Percentiles rank a stretch among this genome's conserved stretches.
phyloP scores from a whole-genome alignment of 352 stramenopile genomes.

The Albugo candida region DNA sequence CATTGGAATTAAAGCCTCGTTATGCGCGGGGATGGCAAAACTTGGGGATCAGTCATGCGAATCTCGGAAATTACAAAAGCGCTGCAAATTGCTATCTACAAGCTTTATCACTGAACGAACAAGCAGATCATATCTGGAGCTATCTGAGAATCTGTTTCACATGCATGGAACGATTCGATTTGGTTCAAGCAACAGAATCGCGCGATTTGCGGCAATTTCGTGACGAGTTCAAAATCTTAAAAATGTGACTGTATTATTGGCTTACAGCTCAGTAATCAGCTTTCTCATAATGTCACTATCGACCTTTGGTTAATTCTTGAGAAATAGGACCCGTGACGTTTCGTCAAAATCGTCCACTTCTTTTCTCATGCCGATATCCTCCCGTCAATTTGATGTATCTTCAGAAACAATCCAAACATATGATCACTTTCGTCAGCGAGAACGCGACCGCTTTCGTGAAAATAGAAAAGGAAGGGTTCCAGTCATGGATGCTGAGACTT shows the following conservation, averaged over 20 bases:
- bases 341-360: no score
- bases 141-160: conserved; percentile 97
- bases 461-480: conserved; percentile 52
- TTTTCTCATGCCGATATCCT: background rate
- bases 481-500: conserved; percentile 75
- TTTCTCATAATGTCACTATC: background rate
- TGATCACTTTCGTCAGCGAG: conserved; percentile 33
- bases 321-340: no score
- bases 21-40: conserved; percentile 96
- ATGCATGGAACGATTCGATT: conserved; percentile 92
- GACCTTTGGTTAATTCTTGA: no score
- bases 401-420: background rate
- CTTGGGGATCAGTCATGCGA: conserved; percentile 93
- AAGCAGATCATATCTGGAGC: conserved; percentile 93
- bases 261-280: background rate
- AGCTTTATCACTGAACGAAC: conserved; percentile 88
- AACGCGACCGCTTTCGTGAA: conserved; percentile 43
- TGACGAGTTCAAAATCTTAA: conserved; percentile 69
- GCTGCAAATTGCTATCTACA: conserved; percentile 94
- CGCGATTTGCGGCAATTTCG: conserved; percentile 61
- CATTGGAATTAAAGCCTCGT: conserved; percentile 89
- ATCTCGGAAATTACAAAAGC: conserved; percentile 89
- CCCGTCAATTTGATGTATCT: background rate
- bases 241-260: conserved; percentile 21
- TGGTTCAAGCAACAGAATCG: conserved; percentile 83